Evolutionary conservation across 1,284 basidiomycete genomes (phyloP).

Genomic region (Ceratobasidium sp.): DNA sequence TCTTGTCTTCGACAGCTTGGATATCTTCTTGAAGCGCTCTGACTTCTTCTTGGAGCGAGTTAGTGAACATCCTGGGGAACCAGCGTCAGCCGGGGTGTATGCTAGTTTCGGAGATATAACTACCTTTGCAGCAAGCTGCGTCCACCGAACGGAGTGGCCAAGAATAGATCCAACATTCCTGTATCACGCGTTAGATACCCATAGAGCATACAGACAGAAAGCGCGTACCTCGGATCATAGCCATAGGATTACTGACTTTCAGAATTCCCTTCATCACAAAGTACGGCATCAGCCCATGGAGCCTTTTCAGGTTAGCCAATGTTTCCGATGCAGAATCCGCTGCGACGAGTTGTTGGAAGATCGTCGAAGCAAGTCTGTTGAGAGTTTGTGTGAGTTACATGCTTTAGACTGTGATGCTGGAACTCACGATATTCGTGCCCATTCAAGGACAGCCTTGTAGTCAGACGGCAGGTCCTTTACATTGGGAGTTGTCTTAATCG

Average conservation of each 20-base stretch:
- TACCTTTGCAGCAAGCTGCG: conserved; percentile 90
- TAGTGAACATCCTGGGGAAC: conserved; percentile 88
- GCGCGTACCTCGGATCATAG: conserved; percentile 85
- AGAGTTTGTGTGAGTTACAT: neutral
- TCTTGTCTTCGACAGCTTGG: conserved; percentile 85
- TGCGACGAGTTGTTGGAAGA: conserved; percentile 95
- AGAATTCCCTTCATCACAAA: conserved; percentile 94
- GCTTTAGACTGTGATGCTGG: conserved; percentile 43
- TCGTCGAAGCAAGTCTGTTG: conserved; percentile 88
- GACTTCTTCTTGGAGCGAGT: conserved; percentile 90
- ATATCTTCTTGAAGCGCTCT: conserved; percentile 88
- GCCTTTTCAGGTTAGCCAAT: conserved; percentile 88
- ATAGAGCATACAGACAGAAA: neutral
- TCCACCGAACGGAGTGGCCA: conserved; percentile 98
- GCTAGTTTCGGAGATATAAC: conserved; percentile 38
- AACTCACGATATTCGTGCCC: conserved; percentile 94
- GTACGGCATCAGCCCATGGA: conserved; percentile 98
- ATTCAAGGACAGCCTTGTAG: conserved; percentile 92
- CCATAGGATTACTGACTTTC: conserved; percentile 94
- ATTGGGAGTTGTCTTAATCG: conserved; percentile 85
- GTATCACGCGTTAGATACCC: conserved; percentile 20
- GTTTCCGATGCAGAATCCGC: conserved; percentile 93
- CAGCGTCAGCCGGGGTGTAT: conserved; percentile 29
- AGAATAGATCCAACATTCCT: conserved; percentile 91
- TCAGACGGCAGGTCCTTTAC: conserved; percentile 86